These are phyloP conservation scores for Xylaria sp. DNA, from an alignment of 2,329 filamentous ascomycete genomes.

Conservation along the genomic window DNA sequence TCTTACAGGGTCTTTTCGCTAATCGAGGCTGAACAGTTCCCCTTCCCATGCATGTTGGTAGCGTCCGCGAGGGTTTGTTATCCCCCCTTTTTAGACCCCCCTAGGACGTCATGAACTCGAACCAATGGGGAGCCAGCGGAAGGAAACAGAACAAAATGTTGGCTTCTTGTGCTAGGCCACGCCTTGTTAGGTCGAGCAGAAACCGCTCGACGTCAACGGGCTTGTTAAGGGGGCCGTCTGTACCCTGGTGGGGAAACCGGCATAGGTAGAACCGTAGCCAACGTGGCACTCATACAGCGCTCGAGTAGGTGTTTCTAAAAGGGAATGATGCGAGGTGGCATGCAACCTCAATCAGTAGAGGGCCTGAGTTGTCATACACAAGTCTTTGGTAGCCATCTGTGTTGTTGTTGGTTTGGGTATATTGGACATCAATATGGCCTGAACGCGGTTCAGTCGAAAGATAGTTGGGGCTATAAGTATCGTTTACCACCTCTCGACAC, in stretches of 20 bases:
- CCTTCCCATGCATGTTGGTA: constrained; percentile 37
- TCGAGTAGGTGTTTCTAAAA: constrained; percentile 46
- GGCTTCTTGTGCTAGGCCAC: constrained; percentile 44
- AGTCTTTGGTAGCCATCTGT: constrained; percentile 44
- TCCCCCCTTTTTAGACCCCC: constrained; percentile 1
- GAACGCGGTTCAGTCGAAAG: constrained; percentile 27
- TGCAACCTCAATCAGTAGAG: constrained; percentile 51
- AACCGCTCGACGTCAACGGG: constrained; percentile 42
- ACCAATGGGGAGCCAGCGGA: constrained; percentile 42
- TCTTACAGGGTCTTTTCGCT: constrained; percentile 32
- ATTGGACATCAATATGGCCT: constrained; percentile 46
- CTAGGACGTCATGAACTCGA: constrained; percentile 33
- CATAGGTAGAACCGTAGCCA: constrained; percentile 47
- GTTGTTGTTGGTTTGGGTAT: constrained; percentile 45
- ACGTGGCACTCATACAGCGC: constrained; percentile 52
- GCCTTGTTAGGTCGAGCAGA: constrained; percentile 34
- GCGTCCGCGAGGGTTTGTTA: constrained; percentile 20
- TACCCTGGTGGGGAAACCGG: constrained; percentile 49
- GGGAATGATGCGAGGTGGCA: constrained; percentile 48
- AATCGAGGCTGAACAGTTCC: constrained; percentile 48
- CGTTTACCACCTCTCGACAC: constrained; percentile 29
- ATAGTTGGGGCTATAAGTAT: constrained; percentile 40
- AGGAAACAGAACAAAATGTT: constrained; percentile 23
- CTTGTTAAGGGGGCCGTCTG: constrained; percentile 44
- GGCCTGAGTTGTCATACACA: constrained; percentile 49